These are phyloP conservation scores for Diaporthe longicolla DNA, from an alignment of 2,329 filamentous ascomycete species.

Conservation along the genomic window DNA sequence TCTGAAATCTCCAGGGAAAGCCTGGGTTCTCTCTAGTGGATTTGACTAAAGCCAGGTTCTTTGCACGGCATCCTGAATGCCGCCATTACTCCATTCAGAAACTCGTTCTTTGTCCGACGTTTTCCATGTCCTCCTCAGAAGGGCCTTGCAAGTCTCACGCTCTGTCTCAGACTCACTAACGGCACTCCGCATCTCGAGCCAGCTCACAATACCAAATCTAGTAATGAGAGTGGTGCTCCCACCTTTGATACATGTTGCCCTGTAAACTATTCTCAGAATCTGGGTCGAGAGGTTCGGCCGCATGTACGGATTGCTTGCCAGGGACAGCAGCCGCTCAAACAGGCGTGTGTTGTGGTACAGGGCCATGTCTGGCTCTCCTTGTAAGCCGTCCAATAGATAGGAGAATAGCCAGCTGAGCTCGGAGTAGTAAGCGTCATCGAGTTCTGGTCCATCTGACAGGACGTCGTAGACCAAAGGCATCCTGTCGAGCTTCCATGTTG, in stretches of 20 bases:
- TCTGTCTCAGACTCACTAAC: constrained; percentile 60
- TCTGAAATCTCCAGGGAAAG: too few relatives aligned
- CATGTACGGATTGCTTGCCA: constrained; percentile 78
- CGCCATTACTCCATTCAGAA: constrained; percentile 74
- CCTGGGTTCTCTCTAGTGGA: too few relatives aligned
- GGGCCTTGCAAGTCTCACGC: constrained; percentile 62
- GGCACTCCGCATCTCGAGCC: constrained; percentile 76
- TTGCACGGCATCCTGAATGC: constrained; percentile 47
- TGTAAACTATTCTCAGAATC: constrained; percentile 73
- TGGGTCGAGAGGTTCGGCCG: constrained; percentile 71
- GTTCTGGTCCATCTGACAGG: constrained; percentile 75
- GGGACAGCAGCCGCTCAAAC: constrained; percentile 81
- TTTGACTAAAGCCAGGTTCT: neutral
- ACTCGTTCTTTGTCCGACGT: constrained; percentile 78
- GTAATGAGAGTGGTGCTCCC: constrained; percentile 88
- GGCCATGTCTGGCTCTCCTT: constrained; percentile 70
- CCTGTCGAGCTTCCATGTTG: constrained; percentile 80
- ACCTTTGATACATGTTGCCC: constrained; percentile 75
- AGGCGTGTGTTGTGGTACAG: constrained; percentile 74
- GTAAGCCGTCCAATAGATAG: constrained; percentile 78
- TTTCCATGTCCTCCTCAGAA: constrained; percentile 73
- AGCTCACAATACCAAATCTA: constrained; percentile 79
- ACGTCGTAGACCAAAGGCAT: constrained; percentile 79
- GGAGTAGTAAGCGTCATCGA: constrained; percentile 80
- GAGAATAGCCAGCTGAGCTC: constrained; percentile 82